A percentile compares a stretch with the other conserved stretches of the same genome.
These are phyloP conservation scores for Colletotrichum lentis DNA, from an alignment of 2,329 filamentous ascomycete species.

Conservation along the genomic window DNA sequence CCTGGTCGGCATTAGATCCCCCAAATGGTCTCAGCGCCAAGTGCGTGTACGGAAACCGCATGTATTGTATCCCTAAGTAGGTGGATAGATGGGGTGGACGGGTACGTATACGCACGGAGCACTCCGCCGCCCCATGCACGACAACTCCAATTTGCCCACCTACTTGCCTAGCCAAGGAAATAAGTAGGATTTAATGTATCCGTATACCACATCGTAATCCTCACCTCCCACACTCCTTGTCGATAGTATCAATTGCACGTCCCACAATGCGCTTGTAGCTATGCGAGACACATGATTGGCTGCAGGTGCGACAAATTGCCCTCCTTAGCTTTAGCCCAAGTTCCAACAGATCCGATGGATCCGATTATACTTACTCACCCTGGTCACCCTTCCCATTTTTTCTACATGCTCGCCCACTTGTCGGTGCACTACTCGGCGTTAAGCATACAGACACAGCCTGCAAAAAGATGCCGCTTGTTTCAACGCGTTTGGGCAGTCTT, in stretches of 20 bases:
- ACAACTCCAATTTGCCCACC: too few species aligned
- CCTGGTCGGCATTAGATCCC: neutral
- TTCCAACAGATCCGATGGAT: constrained; percentile 15
- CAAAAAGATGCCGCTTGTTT: too few species aligned
- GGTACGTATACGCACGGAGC: neutral
- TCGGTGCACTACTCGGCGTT: neutral
- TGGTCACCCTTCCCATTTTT: neutral
- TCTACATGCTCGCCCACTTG: neutral
- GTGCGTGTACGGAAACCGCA: too few species aligned
- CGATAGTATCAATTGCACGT: neutral
- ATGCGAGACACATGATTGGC: constrained; percentile 24
- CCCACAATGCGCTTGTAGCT: neutral
- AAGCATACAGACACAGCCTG: too few species aligned
- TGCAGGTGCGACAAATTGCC: constrained; percentile 17
- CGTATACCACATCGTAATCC: too few species aligned
- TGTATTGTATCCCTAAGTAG: neutral
- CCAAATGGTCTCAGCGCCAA: neutral
- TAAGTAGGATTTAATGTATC: too few species aligned
- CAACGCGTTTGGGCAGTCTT: too few species aligned
- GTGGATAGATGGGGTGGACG: neutral
- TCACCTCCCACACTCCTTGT: neutral
- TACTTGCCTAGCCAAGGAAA: too few species aligned
- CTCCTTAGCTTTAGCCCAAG: constrained; percentile 16
- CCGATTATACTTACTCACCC: constrained; percentile 7
- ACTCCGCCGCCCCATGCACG: too few species aligned